phyloP scores from a whole-genome alignment of 345 rosid species.

The Aurinia saxatilis region DNA sequence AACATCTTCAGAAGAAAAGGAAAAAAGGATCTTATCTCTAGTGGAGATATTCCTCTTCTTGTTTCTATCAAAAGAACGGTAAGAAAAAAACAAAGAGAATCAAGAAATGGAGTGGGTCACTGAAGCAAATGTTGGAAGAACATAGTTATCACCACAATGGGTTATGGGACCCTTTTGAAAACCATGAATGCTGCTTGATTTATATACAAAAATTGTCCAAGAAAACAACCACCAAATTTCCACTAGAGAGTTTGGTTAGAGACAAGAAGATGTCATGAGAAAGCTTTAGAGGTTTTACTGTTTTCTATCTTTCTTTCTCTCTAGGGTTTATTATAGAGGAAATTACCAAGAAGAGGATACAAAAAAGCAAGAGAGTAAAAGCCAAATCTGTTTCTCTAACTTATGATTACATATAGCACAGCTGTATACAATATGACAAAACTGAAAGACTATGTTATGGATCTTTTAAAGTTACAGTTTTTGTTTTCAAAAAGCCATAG shows the following conservation, averaged over 20 bases:
- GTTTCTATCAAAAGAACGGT: conserved; percentile 3
- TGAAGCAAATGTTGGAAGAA: conserved; percentile 11
- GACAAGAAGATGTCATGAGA: conserved; percentile 1
- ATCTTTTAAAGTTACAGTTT: background rate
- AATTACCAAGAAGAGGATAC: conserved; percentile 14
- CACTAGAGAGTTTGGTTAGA: background rate
- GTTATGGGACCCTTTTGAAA: conserved; percentile 29
- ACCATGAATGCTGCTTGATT: conserved; percentile 13
- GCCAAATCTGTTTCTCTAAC: conserved; percentile 20
- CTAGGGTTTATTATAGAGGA: conserved; percentile 14
- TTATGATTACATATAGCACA: conserved; percentile 21
- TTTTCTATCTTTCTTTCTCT: conserved; percentile 6
- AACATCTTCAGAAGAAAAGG: conserved; percentile 11
- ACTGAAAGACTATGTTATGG: background rate
- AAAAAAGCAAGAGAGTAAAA: conserved; percentile 16
- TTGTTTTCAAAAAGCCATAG: background rate
- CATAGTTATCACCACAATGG: conserved; percentile 12
- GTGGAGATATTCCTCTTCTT: conserved; percentile 14
- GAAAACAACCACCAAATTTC: background rate
- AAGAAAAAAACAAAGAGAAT: background rate
- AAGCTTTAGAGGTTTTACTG: conserved; percentile 2
- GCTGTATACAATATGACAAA: conserved; percentile 17
- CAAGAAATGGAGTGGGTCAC: conserved; percentile 2
- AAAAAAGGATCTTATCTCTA: conserved; percentile 6
- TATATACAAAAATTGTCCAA: conserved; percentile 2